phyloP scores from a whole-genome alignment of 202 grass and related monocot genomes.

The Digitaria exilis region DNA sequence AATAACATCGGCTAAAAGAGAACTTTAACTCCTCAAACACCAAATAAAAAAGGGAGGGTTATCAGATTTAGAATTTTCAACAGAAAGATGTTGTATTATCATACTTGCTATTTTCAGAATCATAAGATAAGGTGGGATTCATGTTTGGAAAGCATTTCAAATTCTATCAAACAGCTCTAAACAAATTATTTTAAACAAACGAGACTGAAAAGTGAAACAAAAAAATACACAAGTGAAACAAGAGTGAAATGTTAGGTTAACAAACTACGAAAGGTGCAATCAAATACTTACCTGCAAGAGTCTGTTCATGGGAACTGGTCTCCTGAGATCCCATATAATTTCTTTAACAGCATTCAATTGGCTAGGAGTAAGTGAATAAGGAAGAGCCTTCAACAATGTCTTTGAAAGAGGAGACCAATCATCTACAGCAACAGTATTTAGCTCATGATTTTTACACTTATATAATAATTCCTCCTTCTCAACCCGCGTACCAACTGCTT shows the following conservation, averaged over 20 bases:
- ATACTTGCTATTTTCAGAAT: neutral
- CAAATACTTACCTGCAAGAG: slow-evolving; percentile 77
- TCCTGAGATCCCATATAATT: slow-evolving; percentile 99
- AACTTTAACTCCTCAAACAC: neutral
- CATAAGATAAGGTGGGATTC: slow-evolving; percentile 12
- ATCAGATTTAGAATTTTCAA: slow-evolving; percentile 27
- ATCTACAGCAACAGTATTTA: slow-evolving; percentile 55
- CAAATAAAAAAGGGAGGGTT: neutral
- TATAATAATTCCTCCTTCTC: slow-evolving; percentile 83
- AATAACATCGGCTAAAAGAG: no score
- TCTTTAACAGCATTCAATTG: slow-evolving; percentile 91
- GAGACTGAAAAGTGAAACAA: slow-evolving; percentile 1
- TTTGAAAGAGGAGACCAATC: slow-evolving; percentile 78
- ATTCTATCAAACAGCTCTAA: slow-evolving; percentile 26
- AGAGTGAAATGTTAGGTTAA: slow-evolving; percentile 23
- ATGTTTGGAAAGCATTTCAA: slow-evolving; percentile 27
- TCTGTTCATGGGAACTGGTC: slow-evolving; percentile 92
- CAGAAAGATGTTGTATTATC: slow-evolving; percentile 4
- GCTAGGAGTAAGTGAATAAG: slow-evolving; percentile 86
- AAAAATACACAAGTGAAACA: slow-evolving; percentile 29
- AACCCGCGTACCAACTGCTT: slow-evolving; percentile 69
- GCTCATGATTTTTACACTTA: slow-evolving; percentile 68
- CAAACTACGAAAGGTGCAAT: slow-evolving; percentile 33
- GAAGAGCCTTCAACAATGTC: slow-evolving; percentile 67
- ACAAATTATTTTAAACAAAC: slow-evolving; percentile 40